Conservation (phyloP, 306 rosid species). For the Fragaria vesca region DNA sequence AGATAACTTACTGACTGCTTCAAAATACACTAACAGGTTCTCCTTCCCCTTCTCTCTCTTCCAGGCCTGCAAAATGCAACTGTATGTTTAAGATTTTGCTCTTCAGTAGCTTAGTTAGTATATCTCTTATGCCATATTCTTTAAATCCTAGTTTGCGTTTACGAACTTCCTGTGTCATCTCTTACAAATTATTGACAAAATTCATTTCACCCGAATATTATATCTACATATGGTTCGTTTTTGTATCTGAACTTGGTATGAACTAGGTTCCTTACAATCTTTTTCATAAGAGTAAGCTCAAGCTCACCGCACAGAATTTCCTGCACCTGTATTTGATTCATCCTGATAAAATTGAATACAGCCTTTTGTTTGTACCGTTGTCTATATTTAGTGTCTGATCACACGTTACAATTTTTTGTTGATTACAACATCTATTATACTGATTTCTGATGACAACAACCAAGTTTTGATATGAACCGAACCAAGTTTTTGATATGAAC, state of each 20-base stretch:
- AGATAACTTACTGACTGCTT: slow-evolving; percentile 15
- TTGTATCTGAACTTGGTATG: not conserved
- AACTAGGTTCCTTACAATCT: not conserved
- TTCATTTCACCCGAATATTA: not conserved
- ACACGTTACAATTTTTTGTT: not conserved
- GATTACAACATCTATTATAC: too few relatives aligned
- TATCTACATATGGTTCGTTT: not conserved
- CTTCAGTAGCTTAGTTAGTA: slow-evolving; percentile 6
- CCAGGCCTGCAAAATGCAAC: slow-evolving; percentile 95
- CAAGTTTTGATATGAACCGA: too few relatives aligned
- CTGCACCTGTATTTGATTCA: not conserved
- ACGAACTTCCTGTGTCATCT: not conserved
- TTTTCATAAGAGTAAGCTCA: not conserved
- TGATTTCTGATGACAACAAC: not conserved
- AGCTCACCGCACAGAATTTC: not conserved
- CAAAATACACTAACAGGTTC: slow-evolving; percentile 9
- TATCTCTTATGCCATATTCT: slow-evolving; percentile 2
- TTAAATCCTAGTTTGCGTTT: not conserved
- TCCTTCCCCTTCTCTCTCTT: slow-evolving; percentile 14
- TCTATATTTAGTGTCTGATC: not conserved
- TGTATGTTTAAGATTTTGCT: slow-evolving; percentile 50
- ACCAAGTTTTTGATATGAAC: too few relatives aligned
- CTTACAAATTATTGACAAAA: not conserved
- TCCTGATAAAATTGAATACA: not conserved
- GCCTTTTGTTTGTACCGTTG: not conserved